These are phyloP conservation scores for Pythium phragmiticola DNA, from an alignment of 352 stramenopile species.

Conservation along the genomic window DNA sequence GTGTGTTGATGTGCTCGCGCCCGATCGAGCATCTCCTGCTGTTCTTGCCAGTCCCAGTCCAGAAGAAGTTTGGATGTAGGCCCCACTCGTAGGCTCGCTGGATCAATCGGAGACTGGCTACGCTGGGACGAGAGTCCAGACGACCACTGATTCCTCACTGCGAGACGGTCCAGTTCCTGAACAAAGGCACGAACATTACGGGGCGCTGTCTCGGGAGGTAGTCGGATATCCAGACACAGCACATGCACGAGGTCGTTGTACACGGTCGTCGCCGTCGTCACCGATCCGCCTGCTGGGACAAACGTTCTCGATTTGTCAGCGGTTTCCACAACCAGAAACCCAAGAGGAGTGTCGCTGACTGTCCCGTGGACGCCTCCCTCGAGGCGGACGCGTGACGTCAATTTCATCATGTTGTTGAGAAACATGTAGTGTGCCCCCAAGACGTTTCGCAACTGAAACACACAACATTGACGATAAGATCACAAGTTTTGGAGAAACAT, in stretches of 20 bases:
- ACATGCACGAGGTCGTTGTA: slow-evolving; percentile 55
- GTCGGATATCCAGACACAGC: slow-evolving; percentile 46
- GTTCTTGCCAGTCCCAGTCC: slow-evolving; percentile 9
- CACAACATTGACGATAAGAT: background rate
- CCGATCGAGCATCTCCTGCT: slow-evolving; percentile 47
- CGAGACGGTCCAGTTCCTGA: slow-evolving; percentile 61
- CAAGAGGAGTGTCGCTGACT: slow-evolving; percentile 58
- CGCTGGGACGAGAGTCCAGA: slow-evolving; percentile 4
- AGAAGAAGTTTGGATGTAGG: slow-evolving; percentile 3
- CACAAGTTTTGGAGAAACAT: too few relatives aligned
- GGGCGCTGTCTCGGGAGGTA: slow-evolving; percentile 35
- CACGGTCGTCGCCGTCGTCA: slow-evolving; percentile 50
- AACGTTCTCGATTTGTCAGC: slow-evolving; percentile 59
- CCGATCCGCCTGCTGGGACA: slow-evolving; percentile 56
- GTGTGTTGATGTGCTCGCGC: slow-evolving; percentile 32
- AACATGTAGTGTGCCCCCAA: slow-evolving; percentile 80
- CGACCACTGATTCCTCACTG: slow-evolving; percentile 6
- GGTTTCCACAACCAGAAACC: slow-evolving; percentile 65
- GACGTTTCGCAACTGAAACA: slow-evolving; percentile 55
- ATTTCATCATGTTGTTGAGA: slow-evolving; percentile 63
- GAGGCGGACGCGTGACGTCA: slow-evolving; percentile 50
- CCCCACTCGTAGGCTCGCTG: slow-evolving; percentile 18
- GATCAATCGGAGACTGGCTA: background rate
- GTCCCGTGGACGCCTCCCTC: slow-evolving; percentile 41
- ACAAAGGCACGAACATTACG: slow-evolving; percentile 52